A percentile compares a stretch with the other conserved stretches of the same genome.
Evolutionary conservation across 169 alveolate species (phyloP).

Genomic region (Eimeria mitis): DNA sequence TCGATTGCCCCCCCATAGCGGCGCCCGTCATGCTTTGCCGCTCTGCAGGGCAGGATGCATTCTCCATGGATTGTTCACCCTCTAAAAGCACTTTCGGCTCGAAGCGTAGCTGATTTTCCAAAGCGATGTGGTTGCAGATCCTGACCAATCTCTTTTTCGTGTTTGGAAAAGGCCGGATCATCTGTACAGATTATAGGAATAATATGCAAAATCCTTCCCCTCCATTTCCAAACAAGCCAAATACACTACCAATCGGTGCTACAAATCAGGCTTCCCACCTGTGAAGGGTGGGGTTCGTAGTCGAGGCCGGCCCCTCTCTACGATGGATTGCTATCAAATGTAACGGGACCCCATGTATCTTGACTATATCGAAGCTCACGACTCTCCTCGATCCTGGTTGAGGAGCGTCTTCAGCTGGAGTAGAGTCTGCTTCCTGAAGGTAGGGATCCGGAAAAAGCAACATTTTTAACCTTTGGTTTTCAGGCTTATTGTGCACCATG

Average conservation of each 20-base stretch:
- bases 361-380: background rate
- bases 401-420: background rate
- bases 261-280: background rate
- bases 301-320: background rate
- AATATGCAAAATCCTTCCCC: background rate
- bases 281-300: background rate
- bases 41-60: background rate
- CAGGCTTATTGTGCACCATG: background rate
- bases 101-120: too few species aligned
- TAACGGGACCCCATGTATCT: background rate
- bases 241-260: background rate
- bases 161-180: background rate
- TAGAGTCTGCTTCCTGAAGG: background rate
- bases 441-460: background rate
- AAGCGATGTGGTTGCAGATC: too few species aligned
- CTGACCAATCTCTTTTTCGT: background rate
- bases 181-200: background rate
- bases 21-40: background rate
- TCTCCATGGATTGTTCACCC: background rate
- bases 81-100: too few species aligned
- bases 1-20: background rate
- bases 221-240: background rate
- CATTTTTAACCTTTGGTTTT: too few species aligned
- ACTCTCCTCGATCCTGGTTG: background rate
- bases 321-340: background rate